A percentile compares a stretch with the other conserved stretches of the same genome.
Conservation (phyloP, 1,284 basidiomycete species). For the Ceratobasidium sp. region DNA sequence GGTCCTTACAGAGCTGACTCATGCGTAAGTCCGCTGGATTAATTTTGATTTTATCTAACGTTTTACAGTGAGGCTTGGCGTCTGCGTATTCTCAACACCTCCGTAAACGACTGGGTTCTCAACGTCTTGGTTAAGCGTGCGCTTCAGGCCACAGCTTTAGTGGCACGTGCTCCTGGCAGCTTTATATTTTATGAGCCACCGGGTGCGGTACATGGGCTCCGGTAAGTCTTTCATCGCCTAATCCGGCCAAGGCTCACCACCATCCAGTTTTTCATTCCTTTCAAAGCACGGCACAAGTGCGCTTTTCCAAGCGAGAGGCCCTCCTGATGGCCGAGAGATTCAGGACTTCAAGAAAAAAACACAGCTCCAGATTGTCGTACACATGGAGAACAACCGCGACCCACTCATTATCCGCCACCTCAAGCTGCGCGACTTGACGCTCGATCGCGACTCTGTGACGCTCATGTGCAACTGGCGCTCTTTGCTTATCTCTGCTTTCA, state of each 20-base stretch:
- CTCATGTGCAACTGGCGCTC: conserved; percentile 36
- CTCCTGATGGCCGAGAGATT: conserved; percentile 12
- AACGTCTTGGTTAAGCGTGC: conserved; percentile 40
- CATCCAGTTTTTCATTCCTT: conserved; percentile 39
- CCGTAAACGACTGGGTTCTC: conserved; percentile 40
- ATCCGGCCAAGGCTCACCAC: neutral
- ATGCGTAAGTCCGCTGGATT: conserved; percentile 20
- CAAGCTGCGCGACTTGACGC: conserved; percentile 22
- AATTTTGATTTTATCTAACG: neutral
- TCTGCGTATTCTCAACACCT: conserved; percentile 27
- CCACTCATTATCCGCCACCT: conserved; percentile 40
- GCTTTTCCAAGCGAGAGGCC: conserved; percentile 29
- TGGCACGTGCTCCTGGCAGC: conserved; percentile 37
- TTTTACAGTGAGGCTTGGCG: conserved; percentile 35
- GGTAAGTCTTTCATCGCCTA: conserved; percentile 16
- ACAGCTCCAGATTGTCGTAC: conserved; percentile 37
- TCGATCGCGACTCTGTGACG: conserved; percentile 39
- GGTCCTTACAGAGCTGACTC: conserved; percentile 38
- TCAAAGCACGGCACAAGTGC: conserved; percentile 35
- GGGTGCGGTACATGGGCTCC: conserved; percentile 26
- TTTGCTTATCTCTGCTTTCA: conserved; percentile 19
- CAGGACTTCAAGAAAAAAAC: conserved; percentile 28
- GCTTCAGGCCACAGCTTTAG: conserved; percentile 26
- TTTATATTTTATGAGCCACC: conserved; percentile 41
- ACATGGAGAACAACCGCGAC: conserved; percentile 30